Evolutionary conservation across 805 yeast genomes (phyloP).

Genomic region (Candida nanaspora): DNA sequence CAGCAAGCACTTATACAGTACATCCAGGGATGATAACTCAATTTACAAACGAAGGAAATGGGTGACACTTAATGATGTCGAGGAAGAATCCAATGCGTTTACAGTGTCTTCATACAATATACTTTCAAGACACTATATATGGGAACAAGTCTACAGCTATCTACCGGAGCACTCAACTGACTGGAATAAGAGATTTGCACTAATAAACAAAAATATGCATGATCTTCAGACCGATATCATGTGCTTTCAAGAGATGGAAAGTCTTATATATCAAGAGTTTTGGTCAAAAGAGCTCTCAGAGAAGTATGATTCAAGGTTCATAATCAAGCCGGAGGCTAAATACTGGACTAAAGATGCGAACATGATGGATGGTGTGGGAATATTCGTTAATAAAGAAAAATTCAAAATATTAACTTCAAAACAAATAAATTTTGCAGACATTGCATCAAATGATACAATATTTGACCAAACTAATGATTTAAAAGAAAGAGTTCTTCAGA

Average conservation of each 20-base stretch:
- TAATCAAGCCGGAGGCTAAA: constrained; percentile 41
- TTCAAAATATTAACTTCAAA: constrained; percentile 33
- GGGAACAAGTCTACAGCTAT: constrained; percentile 50
- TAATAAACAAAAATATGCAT: constrained; percentile 32
- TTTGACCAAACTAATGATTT: constrained; percentile 29
- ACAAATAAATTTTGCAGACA: constrained; percentile 25
- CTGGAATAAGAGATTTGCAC: constrained; percentile 42
- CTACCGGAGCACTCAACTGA: constrained; percentile 38
- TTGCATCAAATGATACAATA: constrained; percentile 13
- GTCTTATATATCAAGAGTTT: constrained; percentile 16
- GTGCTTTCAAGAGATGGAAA: constrained; percentile 39
- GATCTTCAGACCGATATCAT: constrained; percentile 42
- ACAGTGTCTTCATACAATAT: constrained; percentile 28
- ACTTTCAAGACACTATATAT: constrained; percentile 40
- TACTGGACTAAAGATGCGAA: constrained; percentile 43
- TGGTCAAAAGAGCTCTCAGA: constrained; percentile 17
- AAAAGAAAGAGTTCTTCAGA: constrained; percentile 27
- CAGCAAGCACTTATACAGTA: too few species aligned
- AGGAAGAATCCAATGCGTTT: constrained; percentile 7
- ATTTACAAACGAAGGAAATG: constrained; percentile 17
- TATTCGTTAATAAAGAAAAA: constrained; percentile 41
- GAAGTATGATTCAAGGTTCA: constrained; percentile 41
- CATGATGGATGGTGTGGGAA: constrained; percentile 54
- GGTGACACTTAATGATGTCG: constrained; percentile 4
- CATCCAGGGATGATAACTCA: too few species aligned